These are phyloP conservation scores for Lactifluus hygrophoroides DNA, from an alignment of 768 basidiomycete genomes.

Conservation along the genomic window DNA sequence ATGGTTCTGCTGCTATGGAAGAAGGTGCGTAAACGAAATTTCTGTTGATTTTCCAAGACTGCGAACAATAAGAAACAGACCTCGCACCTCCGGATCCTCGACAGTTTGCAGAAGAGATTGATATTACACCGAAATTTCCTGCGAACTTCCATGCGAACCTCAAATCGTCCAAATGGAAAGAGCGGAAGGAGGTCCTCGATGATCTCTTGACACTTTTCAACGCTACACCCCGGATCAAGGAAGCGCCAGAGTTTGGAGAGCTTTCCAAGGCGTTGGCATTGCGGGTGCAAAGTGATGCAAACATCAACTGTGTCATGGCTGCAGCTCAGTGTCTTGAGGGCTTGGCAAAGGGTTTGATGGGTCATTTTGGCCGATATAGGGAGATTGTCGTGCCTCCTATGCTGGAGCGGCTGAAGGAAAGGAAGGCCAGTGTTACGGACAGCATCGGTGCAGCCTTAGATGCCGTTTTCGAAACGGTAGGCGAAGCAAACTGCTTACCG, in stretches of 20 bases:
- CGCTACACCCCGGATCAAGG: slow-evolving; percentile 67
- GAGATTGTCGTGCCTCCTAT: slow-evolving; percentile 66
- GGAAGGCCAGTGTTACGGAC: slow-evolving; percentile 86
- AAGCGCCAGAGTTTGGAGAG: slow-evolving; percentile 69
- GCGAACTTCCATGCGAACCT: slow-evolving; percentile 63
- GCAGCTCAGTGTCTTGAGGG: slow-evolving; percentile 81
- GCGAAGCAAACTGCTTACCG: slow-evolving; percentile 24
- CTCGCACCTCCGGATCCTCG: slow-evolving; percentile 62
- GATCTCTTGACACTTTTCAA: slow-evolving; percentile 66
- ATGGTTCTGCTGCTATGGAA: slow-evolving; percentile 28
- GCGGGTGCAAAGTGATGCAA: slow-evolving; percentile 82
- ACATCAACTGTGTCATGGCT: slow-evolving; percentile 89
- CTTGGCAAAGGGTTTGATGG: slow-evolving; percentile 74
- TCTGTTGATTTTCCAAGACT: not conserved
- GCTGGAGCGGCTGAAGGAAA: slow-evolving; percentile 87
- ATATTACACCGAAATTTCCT: slow-evolving; percentile 71
- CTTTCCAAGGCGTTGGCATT: slow-evolving; percentile 67
- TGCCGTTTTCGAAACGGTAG: slow-evolving; percentile 76
- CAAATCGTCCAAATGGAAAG: slow-evolving; percentile 96
- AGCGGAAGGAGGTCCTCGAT: slow-evolving; percentile 86
- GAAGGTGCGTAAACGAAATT: slow-evolving; percentile 38
- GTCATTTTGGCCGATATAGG: slow-evolving; percentile 63
- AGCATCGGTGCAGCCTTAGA: slow-evolving; percentile 82
- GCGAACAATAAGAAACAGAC: slow-evolving; percentile 30
- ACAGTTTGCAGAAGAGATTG: slow-evolving; percentile 69